Conservation (phyloP, 2,329 filamentous ascomycete species). For the Sporothrix inflata region DNA sequence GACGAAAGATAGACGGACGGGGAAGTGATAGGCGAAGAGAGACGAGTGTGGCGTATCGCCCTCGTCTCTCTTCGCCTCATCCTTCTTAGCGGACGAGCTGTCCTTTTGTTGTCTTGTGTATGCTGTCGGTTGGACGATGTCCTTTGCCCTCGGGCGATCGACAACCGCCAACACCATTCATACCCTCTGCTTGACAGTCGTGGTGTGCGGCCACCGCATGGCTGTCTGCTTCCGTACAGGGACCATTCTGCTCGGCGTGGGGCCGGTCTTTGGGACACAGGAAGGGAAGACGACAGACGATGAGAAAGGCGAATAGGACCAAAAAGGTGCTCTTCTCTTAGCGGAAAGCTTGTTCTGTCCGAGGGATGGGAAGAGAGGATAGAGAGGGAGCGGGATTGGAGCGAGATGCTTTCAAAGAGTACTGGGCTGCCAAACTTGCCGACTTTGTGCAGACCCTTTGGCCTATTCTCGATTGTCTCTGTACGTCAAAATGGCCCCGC, state of each 20-base stretch:
- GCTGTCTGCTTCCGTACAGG: not conserved
- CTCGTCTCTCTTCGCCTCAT: too few relatives aligned
- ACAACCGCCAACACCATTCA: not conserved
- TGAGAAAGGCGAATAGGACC: not conserved
- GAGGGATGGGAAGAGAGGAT: not conserved
- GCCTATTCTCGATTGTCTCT: not conserved
- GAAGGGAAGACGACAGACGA: not conserved
- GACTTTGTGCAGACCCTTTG: not conserved
- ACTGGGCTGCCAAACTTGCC: not conserved
- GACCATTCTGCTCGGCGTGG: not conserved
- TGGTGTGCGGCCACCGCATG: too few relatives aligned
- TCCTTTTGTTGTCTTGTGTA: not conserved
- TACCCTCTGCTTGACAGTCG: too few relatives aligned
- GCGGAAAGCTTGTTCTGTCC: not conserved
- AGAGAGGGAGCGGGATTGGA: not conserved
- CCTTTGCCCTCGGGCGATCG: not conserved
- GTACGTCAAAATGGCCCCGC: not conserved
- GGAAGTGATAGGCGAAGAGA: not conserved
- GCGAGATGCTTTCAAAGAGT: not conserved
- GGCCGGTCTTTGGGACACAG: not conserved
- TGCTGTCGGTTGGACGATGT: too few relatives aligned
- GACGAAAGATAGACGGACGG: not conserved
- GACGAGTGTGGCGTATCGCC: not conserved
- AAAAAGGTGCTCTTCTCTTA: too few relatives aligned
- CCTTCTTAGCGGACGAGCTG: not conserved